These are phyloP conservation scores for Piloderma croceum DNA, from an alignment of 768 basidiomycete species.

Conservation along the genomic window DNA sequence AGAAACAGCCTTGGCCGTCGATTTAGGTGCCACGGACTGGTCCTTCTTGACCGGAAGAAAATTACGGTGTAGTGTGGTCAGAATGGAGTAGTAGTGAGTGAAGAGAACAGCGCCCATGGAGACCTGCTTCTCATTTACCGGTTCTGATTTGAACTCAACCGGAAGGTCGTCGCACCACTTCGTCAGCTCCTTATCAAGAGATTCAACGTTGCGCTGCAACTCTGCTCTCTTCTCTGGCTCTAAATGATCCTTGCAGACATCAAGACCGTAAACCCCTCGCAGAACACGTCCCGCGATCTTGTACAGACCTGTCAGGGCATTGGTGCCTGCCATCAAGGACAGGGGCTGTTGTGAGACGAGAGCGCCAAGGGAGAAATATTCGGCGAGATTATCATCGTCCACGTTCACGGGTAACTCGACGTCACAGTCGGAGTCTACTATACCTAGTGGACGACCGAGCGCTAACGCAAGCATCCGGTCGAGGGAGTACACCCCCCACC, in stretches of 20 bases:
- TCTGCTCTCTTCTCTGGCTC: slow-evolving; percentile 71
- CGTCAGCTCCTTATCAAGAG: slow-evolving; percentile 67
- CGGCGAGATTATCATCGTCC: slow-evolving; percentile 72
- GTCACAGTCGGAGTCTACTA: slow-evolving; percentile 88
- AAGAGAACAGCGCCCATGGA: slow-evolving; percentile 82
- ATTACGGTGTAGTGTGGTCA: slow-evolving; percentile 85
- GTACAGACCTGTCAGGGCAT: slow-evolving; percentile 72
- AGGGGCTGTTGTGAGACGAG: slow-evolving; percentile 45
- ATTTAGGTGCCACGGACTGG: slow-evolving; percentile 61
- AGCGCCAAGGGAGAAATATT: slow-evolving; percentile 64
- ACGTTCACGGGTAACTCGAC: slow-evolving; percentile 79
- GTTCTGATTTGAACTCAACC: slow-evolving; percentile 65
- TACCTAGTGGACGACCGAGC: slow-evolving; percentile 80
- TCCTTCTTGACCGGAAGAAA: slow-evolving; percentile 77
- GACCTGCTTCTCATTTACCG: slow-evolving; percentile 71
- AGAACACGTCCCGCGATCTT: slow-evolving; percentile 81
- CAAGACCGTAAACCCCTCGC: slow-evolving; percentile 76
- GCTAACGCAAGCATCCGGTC: slow-evolving; percentile 91
- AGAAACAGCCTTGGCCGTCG: slow-evolving; percentile 73
- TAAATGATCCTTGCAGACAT: slow-evolving; percentile 66
- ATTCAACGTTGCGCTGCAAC: slow-evolving; percentile 73
- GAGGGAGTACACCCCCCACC: slow-evolving; percentile 91
- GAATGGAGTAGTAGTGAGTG: slow-evolving; percentile 84
- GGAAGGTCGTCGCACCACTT: slow-evolving; percentile 84
- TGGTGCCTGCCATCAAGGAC: slow-evolving; percentile 77